phyloP scores from a whole-genome alignment of 2,329 filamentous ascomycete species.

The Ophiostoma pallidulum region DNA sequence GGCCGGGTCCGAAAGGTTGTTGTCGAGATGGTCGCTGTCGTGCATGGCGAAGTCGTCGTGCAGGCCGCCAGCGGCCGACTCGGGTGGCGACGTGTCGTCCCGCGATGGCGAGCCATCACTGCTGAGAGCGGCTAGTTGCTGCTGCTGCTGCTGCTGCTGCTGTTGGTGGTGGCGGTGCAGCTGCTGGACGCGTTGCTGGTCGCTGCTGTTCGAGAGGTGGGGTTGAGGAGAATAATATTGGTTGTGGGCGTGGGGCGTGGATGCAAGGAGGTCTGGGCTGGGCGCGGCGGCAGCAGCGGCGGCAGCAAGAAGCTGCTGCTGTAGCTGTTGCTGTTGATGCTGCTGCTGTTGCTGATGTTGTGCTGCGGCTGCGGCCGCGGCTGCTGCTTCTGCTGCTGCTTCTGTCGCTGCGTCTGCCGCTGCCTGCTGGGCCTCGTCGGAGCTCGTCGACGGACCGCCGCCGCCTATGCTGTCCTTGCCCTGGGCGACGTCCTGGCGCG shows the following conservation, averaged over 20 bases:
- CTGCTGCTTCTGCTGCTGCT: background rate
- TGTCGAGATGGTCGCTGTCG: constrained; percentile 3
- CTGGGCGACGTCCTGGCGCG: constrained; percentile 27
- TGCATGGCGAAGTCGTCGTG: constrained; percentile 9
- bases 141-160: background rate
- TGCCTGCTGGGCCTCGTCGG: constrained; percentile 1
- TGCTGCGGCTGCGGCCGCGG: background rate
- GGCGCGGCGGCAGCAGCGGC: background rate
- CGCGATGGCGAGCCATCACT: constrained; percentile 9
- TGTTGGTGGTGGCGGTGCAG: background rate
- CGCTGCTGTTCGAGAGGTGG: too few relatives aligned
- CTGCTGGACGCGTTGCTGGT: background rate
- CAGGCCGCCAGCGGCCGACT: constrained; percentile 3
- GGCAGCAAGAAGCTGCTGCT: background rate
- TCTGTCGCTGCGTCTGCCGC: background rate
- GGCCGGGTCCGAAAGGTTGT: background rate
- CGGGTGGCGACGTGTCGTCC: constrained; percentile 10
- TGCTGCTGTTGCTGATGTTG: constrained; percentile 13
- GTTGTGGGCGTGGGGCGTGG: background rate
- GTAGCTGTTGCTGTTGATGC: constrained; percentile 5
- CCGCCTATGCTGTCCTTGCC: background rate
- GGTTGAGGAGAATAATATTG: background rate
- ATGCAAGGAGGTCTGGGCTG: constrained; percentile 1
- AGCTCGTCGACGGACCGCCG: background rate
- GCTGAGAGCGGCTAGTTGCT: constrained; percentile 3